phyloP scores from a whole-genome alignment of 1,284 basidiomycete genomes.

The Sanguinoderma infundibulare region DNA sequence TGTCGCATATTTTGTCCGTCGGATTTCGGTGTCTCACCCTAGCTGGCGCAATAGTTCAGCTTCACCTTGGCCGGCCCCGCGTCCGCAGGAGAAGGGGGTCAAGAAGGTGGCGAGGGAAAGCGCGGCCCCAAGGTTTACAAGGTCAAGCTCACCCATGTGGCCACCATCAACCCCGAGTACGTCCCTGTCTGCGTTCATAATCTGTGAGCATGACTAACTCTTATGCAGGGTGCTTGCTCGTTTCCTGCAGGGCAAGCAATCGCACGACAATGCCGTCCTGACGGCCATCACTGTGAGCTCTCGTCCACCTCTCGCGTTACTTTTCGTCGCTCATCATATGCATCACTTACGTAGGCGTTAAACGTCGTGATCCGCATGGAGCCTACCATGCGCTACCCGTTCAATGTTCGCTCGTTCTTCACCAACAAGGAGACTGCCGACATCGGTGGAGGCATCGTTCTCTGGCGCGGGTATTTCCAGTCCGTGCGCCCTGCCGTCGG shows the following conservation, averaged over 20 bases:
- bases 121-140: constrained; percentile 60
- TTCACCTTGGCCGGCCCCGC: constrained; percentile 51
- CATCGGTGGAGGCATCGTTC: constrained; percentile 67
- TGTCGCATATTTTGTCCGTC: constrained; percentile 4
- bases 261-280: constrained; percentile 68
- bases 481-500: constrained; percentile 74
- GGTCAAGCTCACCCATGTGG: constrained; percentile 67
- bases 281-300: constrained; percentile 70
- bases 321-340: constrained; percentile 1
- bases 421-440: constrained; percentile 63
- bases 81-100: constrained; percentile 19
- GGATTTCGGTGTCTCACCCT: constrained; percentile 1
- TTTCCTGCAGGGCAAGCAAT: constrained; percentile 68
- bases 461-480: constrained; percentile 81
- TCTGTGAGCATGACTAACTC: background rate
- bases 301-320: constrained; percentile 1
- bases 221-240: constrained; percentile 59
- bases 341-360: constrained; percentile 52
- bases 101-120: background rate
- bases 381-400: constrained; percentile 68
- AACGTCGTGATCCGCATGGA: constrained; percentile 80
- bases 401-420: constrained; percentile 80
- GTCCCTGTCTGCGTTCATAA: constrained; percentile 21
- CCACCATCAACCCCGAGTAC: constrained; percentile 79
- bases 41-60: constrained; percentile 52